Percentiles rank a stretch among this genome's conserved stretches.
Evolutionary conservation across 805 yeast genomes (phyloP).

Genomic region (Wickerhamiella qilinensis): DNA sequence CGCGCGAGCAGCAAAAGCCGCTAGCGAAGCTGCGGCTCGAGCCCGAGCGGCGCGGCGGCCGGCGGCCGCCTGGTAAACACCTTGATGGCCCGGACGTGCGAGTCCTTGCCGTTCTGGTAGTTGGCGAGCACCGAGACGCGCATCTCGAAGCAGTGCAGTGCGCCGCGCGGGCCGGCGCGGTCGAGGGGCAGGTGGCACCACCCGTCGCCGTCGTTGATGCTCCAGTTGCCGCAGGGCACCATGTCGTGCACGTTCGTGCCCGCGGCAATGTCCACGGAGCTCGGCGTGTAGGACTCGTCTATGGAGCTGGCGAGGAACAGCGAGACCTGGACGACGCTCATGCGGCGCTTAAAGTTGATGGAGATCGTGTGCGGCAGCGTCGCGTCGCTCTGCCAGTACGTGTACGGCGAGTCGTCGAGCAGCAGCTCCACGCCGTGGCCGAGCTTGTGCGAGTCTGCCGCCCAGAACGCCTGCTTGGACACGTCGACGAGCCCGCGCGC

Average conservation of each 20-base stretch:
- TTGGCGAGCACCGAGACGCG: slow-evolving; percentile 52
- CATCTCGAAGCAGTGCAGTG: slow-evolving; percentile 50
- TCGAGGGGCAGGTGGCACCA: slow-evolving; percentile 58
- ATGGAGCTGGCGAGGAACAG: slow-evolving; percentile 50
- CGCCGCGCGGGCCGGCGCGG: slow-evolving; percentile 36
- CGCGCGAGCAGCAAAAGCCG: too few relatives aligned
- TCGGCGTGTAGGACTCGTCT: slow-evolving; percentile 92
- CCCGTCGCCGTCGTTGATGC: slow-evolving; percentile 52
- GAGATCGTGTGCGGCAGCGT: slow-evolving; percentile 71
- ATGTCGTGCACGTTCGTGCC: slow-evolving; percentile 73
- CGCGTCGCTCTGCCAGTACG: slow-evolving; percentile 95
- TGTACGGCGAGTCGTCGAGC: slow-evolving; percentile 48
- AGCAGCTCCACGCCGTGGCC: slow-evolving; percentile 60
- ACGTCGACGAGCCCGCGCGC: slow-evolving; percentile 38
- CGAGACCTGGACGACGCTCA: slow-evolving; percentile 49
- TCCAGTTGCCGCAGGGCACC: slow-evolving; percentile 43
- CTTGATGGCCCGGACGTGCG: slow-evolving; percentile 54
- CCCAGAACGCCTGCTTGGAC: slow-evolving; percentile 73
- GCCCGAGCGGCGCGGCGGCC: too few relatives aligned
- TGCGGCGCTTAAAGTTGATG: slow-evolving; percentile 64
- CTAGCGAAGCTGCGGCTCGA: too few relatives aligned
- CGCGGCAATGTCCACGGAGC: slow-evolving; percentile 42
- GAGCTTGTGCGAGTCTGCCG: slow-evolving; percentile 55
- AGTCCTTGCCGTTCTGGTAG: slow-evolving; percentile 92
- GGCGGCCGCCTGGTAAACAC: too few relatives aligned